Evolutionary conservation across 176 grass and related monocot species (phyloP).

Genomic region (Phoenix dactylifera): DNA sequence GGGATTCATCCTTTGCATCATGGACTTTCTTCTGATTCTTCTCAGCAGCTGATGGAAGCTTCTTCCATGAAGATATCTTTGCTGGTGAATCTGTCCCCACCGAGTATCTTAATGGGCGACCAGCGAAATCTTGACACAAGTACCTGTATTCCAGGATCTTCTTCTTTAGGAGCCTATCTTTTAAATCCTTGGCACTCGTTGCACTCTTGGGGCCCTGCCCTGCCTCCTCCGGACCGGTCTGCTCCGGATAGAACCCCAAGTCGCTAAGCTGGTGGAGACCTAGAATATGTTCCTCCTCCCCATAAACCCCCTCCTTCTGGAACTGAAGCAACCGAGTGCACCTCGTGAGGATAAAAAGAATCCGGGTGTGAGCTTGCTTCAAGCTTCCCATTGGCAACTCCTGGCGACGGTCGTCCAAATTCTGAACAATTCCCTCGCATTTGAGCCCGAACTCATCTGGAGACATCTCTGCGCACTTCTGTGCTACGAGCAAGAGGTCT

Average conservation of each 20-base stretch:
- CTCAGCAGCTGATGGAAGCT: conserved; percentile 81
- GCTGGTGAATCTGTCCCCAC: conserved; percentile 22
- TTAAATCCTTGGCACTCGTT: conserved; percentile 33
- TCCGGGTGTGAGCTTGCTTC: conserved; percentile 65
- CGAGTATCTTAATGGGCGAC: conserved; percentile 14
- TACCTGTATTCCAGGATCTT: conserved; percentile 59
- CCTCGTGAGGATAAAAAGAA: conserved; percentile 86
- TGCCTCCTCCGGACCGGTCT: conserved; percentile 31
- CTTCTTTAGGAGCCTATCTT: conserved; percentile 63
- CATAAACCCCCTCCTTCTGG: conserved; percentile 49
- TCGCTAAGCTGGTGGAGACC: conserved; percentile 84
- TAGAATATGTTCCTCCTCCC: conserved; percentile 28
- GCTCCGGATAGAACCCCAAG: conserved; percentile 54
- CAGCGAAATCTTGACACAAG: conserved; percentile 49
- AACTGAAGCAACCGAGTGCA: conserved; percentile 93
- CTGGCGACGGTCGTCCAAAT: conserved; percentile 68
- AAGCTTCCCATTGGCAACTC: conserved; percentile 45
- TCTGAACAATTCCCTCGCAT: conserved; percentile 75
- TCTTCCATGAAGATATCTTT: conserved; percentile 92
- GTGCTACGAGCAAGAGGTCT: conserved; percentile 66
- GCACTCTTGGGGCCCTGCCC: conserved; percentile 38
- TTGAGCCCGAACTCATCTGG: conserved; percentile 60
- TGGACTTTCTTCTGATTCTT: conserved; percentile 32
- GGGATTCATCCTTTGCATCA: conserved; percentile 21
- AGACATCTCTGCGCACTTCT: conserved; percentile 76